These are phyloP conservation scores for Geranium incanum DNA, from an alignment of 441 rosid genomes.

Conservation along the genomic window DNA sequence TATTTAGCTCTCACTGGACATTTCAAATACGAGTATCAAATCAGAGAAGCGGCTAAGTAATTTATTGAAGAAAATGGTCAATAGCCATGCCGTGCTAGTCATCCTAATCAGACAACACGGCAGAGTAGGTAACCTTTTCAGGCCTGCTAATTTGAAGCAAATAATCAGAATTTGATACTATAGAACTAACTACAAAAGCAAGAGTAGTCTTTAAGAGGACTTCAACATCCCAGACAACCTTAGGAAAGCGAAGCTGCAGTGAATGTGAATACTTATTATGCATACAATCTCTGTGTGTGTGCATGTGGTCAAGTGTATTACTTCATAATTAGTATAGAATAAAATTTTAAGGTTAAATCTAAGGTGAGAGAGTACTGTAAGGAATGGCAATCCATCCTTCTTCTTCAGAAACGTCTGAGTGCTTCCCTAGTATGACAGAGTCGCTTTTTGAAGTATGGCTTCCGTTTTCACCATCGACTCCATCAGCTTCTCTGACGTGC, in stretches of 20 bases:
- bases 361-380: slow-evolving; percentile 38
- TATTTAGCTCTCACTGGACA: background rate
- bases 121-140: background rate
- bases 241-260: background rate
- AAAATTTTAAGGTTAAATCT: background rate
- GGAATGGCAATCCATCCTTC: slow-evolving; percentile 93
- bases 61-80: background rate
- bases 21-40: background rate
- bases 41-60: background rate
- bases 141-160: background rate
- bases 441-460: slow-evolving; percentile 27
- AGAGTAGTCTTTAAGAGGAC: background rate
- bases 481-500: slow-evolving; percentile 30
- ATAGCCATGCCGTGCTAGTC: background rate
- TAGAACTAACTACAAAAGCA: background rate
- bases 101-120: background rate
- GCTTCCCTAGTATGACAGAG: slow-evolving; percentile 34
- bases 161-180: background rate
- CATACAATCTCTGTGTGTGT: background rate
- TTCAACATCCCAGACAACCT: background rate
- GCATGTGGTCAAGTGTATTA: background rate
- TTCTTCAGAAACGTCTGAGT: slow-evolving; percentile 69
- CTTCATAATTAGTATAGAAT: background rate
- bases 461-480: slow-evolving; percentile 32
- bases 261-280: background rate